phyloP scores from a whole-genome alignment of 106 monocot genomes.

The Acorus calamus region DNA sequence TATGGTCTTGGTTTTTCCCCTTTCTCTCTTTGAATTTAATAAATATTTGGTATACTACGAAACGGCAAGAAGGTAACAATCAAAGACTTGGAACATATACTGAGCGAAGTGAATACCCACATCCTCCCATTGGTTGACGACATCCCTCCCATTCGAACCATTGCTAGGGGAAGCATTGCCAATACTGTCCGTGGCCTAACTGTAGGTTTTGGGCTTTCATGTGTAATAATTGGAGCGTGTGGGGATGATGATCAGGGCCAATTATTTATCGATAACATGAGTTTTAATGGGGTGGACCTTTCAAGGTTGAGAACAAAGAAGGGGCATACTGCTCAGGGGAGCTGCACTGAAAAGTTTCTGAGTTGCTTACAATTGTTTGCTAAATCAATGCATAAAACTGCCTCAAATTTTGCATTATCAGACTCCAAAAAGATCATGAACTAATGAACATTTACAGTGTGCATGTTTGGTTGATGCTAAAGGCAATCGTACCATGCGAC shows the following conservation, averaged over 20 bases:
- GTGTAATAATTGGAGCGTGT: constrained; percentile 78
- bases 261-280: constrained; percentile 49
- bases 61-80: constrained; percentile 32
- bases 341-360: neutral
- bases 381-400: too few relatives aligned
- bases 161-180: constrained; percentile 83
- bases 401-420: too few relatives aligned
- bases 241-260: constrained; percentile 77
- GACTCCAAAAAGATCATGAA: neutral
- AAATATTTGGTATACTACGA: neutral
- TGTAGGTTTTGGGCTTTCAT: constrained; percentile 68
- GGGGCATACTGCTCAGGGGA: constrained; percentile 71
- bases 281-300: constrained; percentile 64
- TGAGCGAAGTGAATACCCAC: constrained; percentile 52
- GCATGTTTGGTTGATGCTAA: constrained; percentile 84
- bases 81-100: constrained; percentile 61
- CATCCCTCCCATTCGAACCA: constrained; percentile 48
- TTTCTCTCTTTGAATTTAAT: neutral
- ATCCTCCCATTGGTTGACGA: constrained; percentile 25
- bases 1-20: too few relatives aligned
- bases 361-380: neutral
- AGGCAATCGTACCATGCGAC: constrained; percentile 90
- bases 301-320: constrained; percentile 68
- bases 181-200: constrained; percentile 75
- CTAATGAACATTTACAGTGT: constrained; percentile 35